A percentile compares a stretch with the other conserved stretches of the same genome.
Evolutionary conservation across 192 early-diverging fungal species (phyloP).

Genomic region (Coemansia sp.): DNA sequence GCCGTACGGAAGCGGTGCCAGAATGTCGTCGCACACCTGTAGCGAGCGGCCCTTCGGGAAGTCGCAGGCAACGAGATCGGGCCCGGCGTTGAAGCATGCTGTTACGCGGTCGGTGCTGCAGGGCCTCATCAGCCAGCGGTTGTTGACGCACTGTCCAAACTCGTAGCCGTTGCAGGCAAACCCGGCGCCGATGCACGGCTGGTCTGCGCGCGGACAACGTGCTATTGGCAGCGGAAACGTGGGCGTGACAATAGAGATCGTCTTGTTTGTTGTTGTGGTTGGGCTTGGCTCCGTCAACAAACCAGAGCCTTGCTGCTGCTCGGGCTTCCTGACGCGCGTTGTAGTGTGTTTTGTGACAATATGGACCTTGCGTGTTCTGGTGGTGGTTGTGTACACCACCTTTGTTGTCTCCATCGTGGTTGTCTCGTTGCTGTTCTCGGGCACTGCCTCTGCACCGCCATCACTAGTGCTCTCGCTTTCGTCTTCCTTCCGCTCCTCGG

Average conservation of each 20-base stretch:
- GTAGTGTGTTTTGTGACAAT: conserved; percentile 33
- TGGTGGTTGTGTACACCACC: conserved; percentile 29
- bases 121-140: conserved; percentile 52
- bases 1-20: conserved; percentile 44
- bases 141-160: conserved; percentile 54
- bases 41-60: conserved; percentile 51
- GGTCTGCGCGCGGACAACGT: conserved; percentile 38
- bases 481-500: neutral
- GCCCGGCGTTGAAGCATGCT: conserved; percentile 48
- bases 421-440: conserved; percentile 34
- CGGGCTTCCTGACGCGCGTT: conserved; percentile 14
- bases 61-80: conserved; percentile 47
- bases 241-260: conserved; percentile 45
- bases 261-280: conserved; percentile 24
- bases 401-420: conserved; percentile 45
- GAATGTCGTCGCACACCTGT: conserved; percentile 50
- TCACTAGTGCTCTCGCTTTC: neutral
- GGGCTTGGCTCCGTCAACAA: conserved; percentile 10
- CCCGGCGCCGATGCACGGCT: conserved; percentile 45
- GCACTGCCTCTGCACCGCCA: neutral
- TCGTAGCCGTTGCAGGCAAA: conserved; percentile 55
- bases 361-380: conserved; percentile 37
- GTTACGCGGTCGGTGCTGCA: conserved; percentile 49
- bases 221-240: conserved; percentile 47
- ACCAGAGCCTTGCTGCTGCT: neutral